Conservation (phyloP, 441 rosid genomes). For the Aquilaria agallochum region DNA sequence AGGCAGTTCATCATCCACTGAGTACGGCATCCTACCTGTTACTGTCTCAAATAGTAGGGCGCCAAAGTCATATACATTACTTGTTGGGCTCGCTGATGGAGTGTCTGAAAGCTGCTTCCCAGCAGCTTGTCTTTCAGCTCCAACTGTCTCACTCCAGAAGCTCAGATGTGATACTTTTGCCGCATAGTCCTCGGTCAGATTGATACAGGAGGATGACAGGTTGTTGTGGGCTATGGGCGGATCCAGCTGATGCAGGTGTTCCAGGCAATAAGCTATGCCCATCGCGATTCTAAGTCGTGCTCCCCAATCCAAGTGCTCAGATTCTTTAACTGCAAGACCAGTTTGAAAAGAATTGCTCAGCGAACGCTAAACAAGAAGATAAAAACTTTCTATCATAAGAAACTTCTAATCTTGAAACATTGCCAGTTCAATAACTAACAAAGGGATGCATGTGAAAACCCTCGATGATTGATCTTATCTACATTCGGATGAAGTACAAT, state of each 20-base stretch:
- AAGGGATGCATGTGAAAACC: no score
- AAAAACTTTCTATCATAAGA: not conserved
- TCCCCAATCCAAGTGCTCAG: conserved; percentile 61
- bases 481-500: no score
- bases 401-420: no score
- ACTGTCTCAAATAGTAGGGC: conserved; percentile 44
- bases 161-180: conserved; percentile 49
- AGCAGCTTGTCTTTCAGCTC: conserved; percentile 27
- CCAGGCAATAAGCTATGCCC: conserved; percentile 54
- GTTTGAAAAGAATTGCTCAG: not conserved
- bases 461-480: no score
- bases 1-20: conserved; percentile 26
- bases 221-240: conserved; percentile 42
- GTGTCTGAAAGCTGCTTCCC: conserved; percentile 29
- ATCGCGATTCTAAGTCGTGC: conserved; percentile 54
- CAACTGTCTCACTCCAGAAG: conserved; percentile 36
- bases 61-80: conserved; percentile 46
- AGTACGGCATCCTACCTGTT: conserved; percentile 38
- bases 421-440: no score
- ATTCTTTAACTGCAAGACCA: conserved; percentile 40
- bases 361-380: not conserved
- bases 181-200: conserved; percentile 54
- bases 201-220: conserved; percentile 38
- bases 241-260: conserved; percentile 47
- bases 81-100: conserved; percentile 14